Evolutionary conservation across 306 rosid species (phyloP).

Genomic region (Acacia confusa): DNA sequence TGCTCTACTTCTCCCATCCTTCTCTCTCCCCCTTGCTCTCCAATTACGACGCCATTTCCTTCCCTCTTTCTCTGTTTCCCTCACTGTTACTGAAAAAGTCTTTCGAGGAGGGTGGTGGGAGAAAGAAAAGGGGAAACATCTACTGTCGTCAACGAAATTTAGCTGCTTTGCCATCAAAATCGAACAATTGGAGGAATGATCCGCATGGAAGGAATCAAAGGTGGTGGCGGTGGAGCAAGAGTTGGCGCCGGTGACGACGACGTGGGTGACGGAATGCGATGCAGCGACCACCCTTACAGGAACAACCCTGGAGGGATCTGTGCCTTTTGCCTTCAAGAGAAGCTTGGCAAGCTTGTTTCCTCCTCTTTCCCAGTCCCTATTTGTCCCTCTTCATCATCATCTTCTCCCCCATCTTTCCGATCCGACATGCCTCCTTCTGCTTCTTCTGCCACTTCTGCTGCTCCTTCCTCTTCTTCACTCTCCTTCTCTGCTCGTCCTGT

Average conservation of each 20-base stretch:
- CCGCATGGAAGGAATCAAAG: conserved; percentile 47
- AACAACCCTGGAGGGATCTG: conserved; percentile 83
- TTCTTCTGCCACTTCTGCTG: neutral
- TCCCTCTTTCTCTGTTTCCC: neutral
- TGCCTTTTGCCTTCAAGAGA: conserved; percentile 86
- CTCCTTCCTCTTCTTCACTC: conserved; percentile 39
- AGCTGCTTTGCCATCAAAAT: neutral
- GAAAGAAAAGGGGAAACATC: neutral
- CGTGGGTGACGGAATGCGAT: conserved; percentile 71
- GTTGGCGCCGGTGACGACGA: conserved; percentile 50
- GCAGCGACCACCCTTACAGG: conserved; percentile 67
- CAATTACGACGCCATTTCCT: neutral
- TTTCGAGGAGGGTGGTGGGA: neutral
- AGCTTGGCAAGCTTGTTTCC: conserved; percentile 82
- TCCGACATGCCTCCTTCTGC: conserved; percentile 37
- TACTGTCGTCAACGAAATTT: neutral
- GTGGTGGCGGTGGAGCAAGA: conserved; percentile 27
- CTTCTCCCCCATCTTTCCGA: conserved; percentile 65
- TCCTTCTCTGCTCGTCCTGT: conserved; percentile 35
- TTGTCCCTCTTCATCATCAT: conserved; percentile 46
- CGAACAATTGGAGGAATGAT: conserved; percentile 14
- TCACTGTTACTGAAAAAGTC: neutral
- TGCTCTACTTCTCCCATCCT: conserved; percentile 64
- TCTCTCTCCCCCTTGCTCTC: neutral
- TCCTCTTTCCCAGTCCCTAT: conserved; percentile 75